Percentiles rank a stretch among this genome's conserved stretches.
Conservation (phyloP, 2,329 filamentous ascomycete species). For the Bipolaris victoriae region DNA sequence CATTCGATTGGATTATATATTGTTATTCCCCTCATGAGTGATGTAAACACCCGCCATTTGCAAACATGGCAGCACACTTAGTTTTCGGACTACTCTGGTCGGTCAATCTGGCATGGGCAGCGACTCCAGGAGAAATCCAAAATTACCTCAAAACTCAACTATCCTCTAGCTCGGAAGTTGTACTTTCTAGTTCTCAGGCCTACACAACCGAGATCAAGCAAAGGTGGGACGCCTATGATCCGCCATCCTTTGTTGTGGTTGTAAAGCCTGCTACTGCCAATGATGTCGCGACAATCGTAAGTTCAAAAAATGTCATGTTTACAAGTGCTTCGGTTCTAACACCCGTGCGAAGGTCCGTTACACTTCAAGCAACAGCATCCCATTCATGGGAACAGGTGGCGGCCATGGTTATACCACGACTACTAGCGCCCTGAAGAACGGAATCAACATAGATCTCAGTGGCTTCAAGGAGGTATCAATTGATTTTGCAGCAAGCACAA, state of each 20-base stretch:
- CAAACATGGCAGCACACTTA: neutral
- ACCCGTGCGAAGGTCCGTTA: neutral
- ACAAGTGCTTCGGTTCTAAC: neutral
- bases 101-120: constrained; percentile 2
- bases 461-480: neutral
- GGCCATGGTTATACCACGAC: constrained; percentile 9
- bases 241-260: constrained; percentile 7
- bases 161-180: constrained; percentile 1
- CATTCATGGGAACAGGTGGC: constrained; percentile 9
- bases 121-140: constrained; percentile 1
- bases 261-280: constrained; percentile 4
- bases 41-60: neutral
- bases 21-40: no score
- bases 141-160: neutral
- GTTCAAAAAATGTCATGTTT: neutral
- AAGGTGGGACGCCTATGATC: constrained; percentile 5
- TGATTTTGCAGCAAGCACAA: neutral
- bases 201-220: constrained; percentile 2
- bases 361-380: constrained; percentile 2
- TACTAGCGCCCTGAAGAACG: neutral
- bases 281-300: constrained; percentile 7
- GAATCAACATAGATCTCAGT: neutral
- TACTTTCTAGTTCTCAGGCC: neutral
- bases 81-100: neutral
- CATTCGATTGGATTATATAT: neutral